Base-by-base conservation (phyloP, 768 basidiomycete genomes). In the Rhizopogon vulgaris region DNA sequence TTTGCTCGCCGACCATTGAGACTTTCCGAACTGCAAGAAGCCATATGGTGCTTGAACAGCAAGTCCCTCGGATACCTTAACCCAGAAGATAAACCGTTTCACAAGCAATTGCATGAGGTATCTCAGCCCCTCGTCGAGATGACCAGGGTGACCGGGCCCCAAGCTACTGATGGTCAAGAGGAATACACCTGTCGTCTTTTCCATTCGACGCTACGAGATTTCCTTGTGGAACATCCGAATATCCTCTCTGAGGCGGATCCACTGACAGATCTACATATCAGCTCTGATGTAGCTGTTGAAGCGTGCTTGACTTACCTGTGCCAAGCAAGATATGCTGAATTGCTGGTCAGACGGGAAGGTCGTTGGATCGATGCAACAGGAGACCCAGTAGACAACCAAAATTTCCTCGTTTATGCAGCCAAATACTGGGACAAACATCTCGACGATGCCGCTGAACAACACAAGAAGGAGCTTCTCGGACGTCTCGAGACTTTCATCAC, bases 341-440 rank as follows among this genome's bases (percentile, higher is more conserved):
- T 58, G 1, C 56, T 69, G n/a, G 25, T 25, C 10, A 58, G 56
- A 27, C 18, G 39, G 9, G 57, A 53, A 17, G 52, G 32, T 3
- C 47, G 32, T 6, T 69, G 68, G 67, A 18, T 57, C 27, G 67
- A 69, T 38, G 41, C 42, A n/a, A 30, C 38, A 9, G 63, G 58
- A 7, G 50, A 45, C 1, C 47, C 61, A 1, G 57, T 68, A 11
- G 49, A 62, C 18, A 47, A 60, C 8, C 66, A 65, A 37, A 60
- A 49, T 10, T 68, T 70, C 52, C 57, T 59, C 28, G 34, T 53
- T 7, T 70, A 70, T 41, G 49, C 56, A 6, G 61, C 66, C 2
- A 70, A 70, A 39, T 66, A 70, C 52, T 70, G 69, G 69, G 66
- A 62, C 46, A 65, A 63, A 34, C 63, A 65, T 39, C 55, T 70